Evolutionary conservation across 2,329 filamentous ascomycete species (phyloP).

Genomic region (Penicillium glabrum): DNA sequence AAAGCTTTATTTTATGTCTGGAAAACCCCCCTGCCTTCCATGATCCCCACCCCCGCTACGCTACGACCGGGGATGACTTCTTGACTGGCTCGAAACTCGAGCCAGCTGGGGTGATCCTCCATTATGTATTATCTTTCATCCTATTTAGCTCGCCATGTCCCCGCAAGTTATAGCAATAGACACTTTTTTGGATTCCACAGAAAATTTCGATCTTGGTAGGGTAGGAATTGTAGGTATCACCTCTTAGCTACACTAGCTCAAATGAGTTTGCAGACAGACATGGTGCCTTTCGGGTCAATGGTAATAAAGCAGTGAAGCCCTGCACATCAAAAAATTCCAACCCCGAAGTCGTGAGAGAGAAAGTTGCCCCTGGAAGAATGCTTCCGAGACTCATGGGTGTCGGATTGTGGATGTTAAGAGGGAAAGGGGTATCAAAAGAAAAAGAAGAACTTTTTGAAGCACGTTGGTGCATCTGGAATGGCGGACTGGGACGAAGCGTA

Average conservation of each 20-base stretch:
- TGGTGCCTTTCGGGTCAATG: not conserved
- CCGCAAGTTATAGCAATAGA: conserved; percentile 27
- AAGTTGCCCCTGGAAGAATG: not conserved
- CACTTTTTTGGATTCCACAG: conserved; percentile 20
- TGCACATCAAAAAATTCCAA: not conserved
- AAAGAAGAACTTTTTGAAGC: not conserved
- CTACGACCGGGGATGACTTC: conserved; percentile 26
- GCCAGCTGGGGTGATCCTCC: conserved; percentile 12
- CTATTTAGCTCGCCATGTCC: conserved; percentile 27
- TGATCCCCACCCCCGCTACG: conserved; percentile 10
- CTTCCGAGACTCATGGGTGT: not conserved
- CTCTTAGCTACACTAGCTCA: not conserved
- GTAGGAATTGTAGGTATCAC: not conserved
- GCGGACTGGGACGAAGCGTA: not conserved
- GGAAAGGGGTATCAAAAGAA: conserved; percentile 12
- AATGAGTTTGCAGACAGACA: not conserved
- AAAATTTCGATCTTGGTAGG: not conserved
- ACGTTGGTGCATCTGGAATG: not conserved
- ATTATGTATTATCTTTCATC: conserved; percentile 32
- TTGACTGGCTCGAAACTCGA: not conserved
- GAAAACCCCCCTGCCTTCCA: conserved; percentile 9
- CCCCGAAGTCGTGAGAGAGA: not conserved
- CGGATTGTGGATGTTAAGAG: not conserved
- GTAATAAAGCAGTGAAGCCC: not conserved
- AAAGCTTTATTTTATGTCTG: conserved; percentile 35